Base-by-base conservation (phyloP, 2,329 filamentous ascomycete species). In the Tolypocladium tropicale region DNA sequence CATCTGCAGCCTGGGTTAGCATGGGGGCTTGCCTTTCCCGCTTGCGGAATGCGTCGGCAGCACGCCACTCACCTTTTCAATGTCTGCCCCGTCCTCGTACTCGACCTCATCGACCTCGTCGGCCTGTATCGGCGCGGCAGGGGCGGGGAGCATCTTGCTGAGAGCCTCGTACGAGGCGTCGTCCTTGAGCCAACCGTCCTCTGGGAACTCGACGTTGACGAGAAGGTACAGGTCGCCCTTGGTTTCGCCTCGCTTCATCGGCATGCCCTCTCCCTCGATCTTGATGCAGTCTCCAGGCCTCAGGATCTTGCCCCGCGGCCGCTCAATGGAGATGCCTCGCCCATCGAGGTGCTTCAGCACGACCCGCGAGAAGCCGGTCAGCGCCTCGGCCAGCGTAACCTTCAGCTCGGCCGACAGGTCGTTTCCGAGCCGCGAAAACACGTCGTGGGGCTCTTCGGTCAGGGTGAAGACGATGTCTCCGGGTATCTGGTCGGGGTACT, bases 331-430 rank as follows among this genome's bases (percentile, higher is more conserved):
- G 57, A 99, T 93, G 33, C 94, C 94, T 56, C 94, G 84, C 33
- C 93, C 94, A 67, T 99, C 94, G 10, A 99, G 84, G 70, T 99
- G 94, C 65, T 88, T 94, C 60, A 99, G 67, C 2, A 96, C 91
- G 6, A 95, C 89, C 37, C 93, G 84, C 53, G 90, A 90, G 77
- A 99, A 96, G 16, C 94, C 94, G 10, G 84, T 86, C 53, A 99
- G 76, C 0, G 94, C 86, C 71, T 99, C 94, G 11, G 83, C 83
- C 16, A 99, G 78, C 4, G 88, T 89, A 61, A 99, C 79, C 39
- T 88, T 83, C 49, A 99, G 76, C 58, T 91, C 85, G 1, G 92
- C 90, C 2, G 86, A 88, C 56, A 99, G 76, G 70, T 99, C 93
- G 53, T 89, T 79, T 4, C 92, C 93, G 43, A 89, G 85, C 46